phyloP scores from a whole-genome alignment of 1,139 yeast genomes.

The Debaryomycetaceae sp. region DNA sequence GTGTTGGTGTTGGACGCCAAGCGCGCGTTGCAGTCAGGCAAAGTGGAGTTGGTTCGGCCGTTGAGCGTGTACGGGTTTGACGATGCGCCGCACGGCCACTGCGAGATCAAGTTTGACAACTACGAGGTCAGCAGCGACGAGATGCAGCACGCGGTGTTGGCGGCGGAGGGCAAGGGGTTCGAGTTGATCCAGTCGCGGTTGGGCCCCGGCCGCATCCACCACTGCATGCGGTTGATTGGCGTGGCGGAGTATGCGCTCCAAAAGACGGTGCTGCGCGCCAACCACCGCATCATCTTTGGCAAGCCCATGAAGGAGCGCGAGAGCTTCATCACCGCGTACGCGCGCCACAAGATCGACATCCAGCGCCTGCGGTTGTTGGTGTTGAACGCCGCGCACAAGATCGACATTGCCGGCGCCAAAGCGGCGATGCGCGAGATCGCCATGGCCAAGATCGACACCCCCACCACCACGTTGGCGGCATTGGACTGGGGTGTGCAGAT shows the following conservation, averaged over 20 bases:
- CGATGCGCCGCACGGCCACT: slow-evolving; percentile 75
- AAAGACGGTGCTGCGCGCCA: slow-evolving; percentile 52
- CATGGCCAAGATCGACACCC: slow-evolving; percentile 66
- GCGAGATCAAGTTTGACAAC: slow-evolving; percentile 54
- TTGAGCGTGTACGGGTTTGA: slow-evolving; percentile 59
- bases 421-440: slow-evolving; percentile 58
- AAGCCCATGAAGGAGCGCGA: slow-evolving; percentile 52
- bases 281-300: slow-evolving; percentile 54
- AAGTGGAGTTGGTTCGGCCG: slow-evolving; percentile 50
- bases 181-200: slow-evolving; percentile 66
- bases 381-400: slow-evolving; percentile 62
- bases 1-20: slow-evolving; percentile 56
- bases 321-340: slow-evolving; percentile 46
- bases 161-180: slow-evolving; percentile 58
- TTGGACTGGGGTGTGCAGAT: slow-evolving; percentile 68
- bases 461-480: slow-evolving; percentile 50
- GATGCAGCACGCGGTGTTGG: slow-evolving; percentile 37
- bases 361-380: slow-evolving; percentile 57
- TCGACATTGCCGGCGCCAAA: slow-evolving; percentile 55
- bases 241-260: slow-evolving; percentile 59
- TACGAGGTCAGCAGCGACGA: slow-evolving; percentile 45
- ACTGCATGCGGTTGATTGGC: slow-evolving; percentile 69
- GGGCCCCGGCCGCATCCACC: slow-evolving; percentile 74
- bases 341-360: slow-evolving; percentile 56
- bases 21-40: slow-evolving; percentile 48